Conservation (phyloP, 495 filamentous ascomycete genomes). For the Hypoxylon intermedium region DNA sequence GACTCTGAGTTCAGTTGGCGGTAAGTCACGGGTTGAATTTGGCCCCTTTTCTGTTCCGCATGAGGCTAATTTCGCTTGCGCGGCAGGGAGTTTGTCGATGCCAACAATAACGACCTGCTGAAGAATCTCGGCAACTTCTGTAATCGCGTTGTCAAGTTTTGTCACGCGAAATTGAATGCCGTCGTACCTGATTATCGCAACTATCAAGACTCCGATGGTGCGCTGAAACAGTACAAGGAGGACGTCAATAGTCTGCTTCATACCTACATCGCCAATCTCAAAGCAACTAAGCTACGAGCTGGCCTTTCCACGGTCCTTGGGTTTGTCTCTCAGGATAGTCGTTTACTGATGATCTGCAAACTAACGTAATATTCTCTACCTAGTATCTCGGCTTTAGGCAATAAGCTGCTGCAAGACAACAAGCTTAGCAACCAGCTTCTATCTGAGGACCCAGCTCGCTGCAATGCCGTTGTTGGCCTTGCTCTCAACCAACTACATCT, state of each 20-base stretch:
- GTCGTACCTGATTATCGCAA: conserved; percentile 70
- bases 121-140: conserved; percentile 94
- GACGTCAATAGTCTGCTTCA: conserved; percentile 68
- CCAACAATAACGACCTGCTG: conserved; percentile 90
- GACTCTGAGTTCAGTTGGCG: conserved; percentile 90
- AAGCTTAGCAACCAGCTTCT: conserved; percentile 82
- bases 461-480: conserved; percentile 78
- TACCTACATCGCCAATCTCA: conserved; percentile 75
- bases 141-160: conserved; percentile 91
- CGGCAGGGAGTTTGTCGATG: conserved; percentile 71
- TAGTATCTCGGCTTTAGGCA: conserved; percentile 73
- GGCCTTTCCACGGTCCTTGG: conserved; percentile 71
- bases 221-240: conserved; percentile 51
- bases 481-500: conserved; percentile 85
- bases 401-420: conserved; percentile 81
- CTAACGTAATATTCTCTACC: conserved; percentile 8
- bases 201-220: conserved; percentile 59
- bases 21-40: conserved; percentile 23
- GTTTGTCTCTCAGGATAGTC: conserved; percentile 1
- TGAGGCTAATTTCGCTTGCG: conserved; percentile 4
- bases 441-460: conserved; percentile 72
- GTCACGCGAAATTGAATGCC: conserved; percentile 74
- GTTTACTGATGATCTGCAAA: background rate
- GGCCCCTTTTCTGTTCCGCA: background rate
- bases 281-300: conserved; percentile 76